These are phyloP conservation scores for Populus trichocarpa DNA, from an alignment of 441 rosid species.

Conservation along the genomic window DNA sequence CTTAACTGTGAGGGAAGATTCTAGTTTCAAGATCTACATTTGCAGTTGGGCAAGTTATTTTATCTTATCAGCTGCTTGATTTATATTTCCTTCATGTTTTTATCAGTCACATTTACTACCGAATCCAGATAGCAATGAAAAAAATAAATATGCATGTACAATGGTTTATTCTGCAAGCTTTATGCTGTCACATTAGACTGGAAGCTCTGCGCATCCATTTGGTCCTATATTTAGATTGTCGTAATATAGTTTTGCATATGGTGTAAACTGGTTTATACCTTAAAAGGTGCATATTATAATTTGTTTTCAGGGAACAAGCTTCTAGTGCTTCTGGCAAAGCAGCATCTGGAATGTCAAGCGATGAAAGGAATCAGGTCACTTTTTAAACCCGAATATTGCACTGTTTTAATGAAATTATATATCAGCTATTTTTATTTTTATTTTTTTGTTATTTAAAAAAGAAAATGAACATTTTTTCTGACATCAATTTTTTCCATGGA, in stretches of 20 bases:
- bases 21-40: background rate
- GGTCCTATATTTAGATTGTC: background rate
- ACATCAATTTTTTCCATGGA: slow-evolving; percentile 31
- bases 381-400: slow-evolving; percentile 10
- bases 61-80: background rate
- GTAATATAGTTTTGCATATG: background rate
- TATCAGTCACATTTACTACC: background rate
- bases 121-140: background rate
- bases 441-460: no score
- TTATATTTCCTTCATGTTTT: slow-evolving; percentile 8
- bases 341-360: slow-evolving; percentile 87
- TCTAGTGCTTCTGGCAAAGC: slow-evolving; percentile 91
- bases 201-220: background rate
- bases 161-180: background rate
- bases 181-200: background rate
- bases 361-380: slow-evolving; percentile 84
- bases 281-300: background rate
- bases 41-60: background rate
- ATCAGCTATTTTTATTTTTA: background rate
- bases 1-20: background rate
- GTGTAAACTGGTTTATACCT: background rate
- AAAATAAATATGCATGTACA: background rate
- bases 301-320: slow-evolving; percentile 69
- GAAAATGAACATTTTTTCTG: slow-evolving; percentile 2
- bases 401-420: background rate